phyloP scores from a whole-genome alignment of 495 filamentous ascomycete genomes.

The Friedmanniomyces simplex region DNA sequence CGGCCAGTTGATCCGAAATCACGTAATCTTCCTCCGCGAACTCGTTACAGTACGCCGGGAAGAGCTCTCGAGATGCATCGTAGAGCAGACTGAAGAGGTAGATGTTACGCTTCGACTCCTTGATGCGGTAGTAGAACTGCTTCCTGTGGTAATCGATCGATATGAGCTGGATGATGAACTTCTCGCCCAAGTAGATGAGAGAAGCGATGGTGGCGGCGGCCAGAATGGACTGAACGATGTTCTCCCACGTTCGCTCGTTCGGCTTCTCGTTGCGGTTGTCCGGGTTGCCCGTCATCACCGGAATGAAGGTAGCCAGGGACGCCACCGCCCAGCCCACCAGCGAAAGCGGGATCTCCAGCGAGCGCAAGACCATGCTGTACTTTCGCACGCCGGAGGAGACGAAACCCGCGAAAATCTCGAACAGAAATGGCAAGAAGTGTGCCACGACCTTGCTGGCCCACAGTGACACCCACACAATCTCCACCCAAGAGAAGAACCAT shows the following conservation, averaged over 20 bases:
- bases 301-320: slow-evolving; percentile 66
- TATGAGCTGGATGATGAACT: slow-evolving; percentile 79
- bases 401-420: slow-evolving; percentile 80
- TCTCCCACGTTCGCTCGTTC: slow-evolving; percentile 38
- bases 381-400: slow-evolving; percentile 87
- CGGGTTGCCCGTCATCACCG: slow-evolving; percentile 47
- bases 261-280: background rate
- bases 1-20: slow-evolving; percentile 66
- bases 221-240: slow-evolving; percentile 59
- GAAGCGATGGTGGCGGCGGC: slow-evolving; percentile 67
- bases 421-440: slow-evolving; percentile 65
- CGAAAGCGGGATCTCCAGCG: slow-evolving; percentile 74
- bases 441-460: slow-evolving; percentile 82
- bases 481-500: slow-evolving; percentile 83
- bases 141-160: slow-evolving; percentile 90
- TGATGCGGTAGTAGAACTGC: slow-evolving; percentile 81
- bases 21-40: slow-evolving; percentile 84
- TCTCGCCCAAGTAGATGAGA: slow-evolving; percentile 68
- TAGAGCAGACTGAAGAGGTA: slow-evolving; percentile 71
- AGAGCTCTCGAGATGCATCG: slow-evolving; percentile 76
- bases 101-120: slow-evolving; percentile 76
- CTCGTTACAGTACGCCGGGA: slow-evolving; percentile 83
- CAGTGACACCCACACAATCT: slow-evolving; percentile 56
- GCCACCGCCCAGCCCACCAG: slow-evolving; percentile 80
- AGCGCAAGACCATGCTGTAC: slow-evolving; percentile 71